Evolutionary conservation across 352 stramenopile genomes (phyloP).

Genomic region (Aphanomyces astaci): DNA sequence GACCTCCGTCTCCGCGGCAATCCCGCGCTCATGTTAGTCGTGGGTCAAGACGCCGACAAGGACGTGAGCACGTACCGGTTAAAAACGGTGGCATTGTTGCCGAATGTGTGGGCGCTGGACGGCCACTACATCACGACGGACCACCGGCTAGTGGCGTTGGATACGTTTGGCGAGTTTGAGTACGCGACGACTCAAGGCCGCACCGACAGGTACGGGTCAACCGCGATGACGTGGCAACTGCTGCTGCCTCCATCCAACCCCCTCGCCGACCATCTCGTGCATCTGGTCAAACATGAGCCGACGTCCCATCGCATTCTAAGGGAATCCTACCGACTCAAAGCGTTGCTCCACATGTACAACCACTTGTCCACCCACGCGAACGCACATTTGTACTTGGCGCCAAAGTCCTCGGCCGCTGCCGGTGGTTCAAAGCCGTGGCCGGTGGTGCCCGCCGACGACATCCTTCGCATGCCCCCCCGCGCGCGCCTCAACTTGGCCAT

Average conservation of each 20-base stretch:
- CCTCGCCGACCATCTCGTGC: background rate
- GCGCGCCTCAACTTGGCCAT: constrained; percentile 33
- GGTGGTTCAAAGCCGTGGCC: constrained; percentile 35
- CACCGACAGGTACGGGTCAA: constrained; percentile 7
- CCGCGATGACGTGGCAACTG: background rate
- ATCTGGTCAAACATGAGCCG: background rate
- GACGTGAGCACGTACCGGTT: constrained; percentile 31
- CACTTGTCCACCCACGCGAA: constrained; percentile 42
- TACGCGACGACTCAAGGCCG: background rate
- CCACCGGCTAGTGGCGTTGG: constrained; percentile 36
- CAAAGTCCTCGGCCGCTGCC: constrained; percentile 15
- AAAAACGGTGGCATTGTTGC: constrained; percentile 41
- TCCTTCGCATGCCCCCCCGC: constrained; percentile 29
- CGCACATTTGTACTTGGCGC: constrained; percentile 35
- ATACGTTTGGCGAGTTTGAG: constrained; percentile 37
- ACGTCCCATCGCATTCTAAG: background rate
- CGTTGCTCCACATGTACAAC: constrained; percentile 42
- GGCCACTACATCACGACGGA: constrained; percentile 41
- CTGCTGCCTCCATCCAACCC: background rate
- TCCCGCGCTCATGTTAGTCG: constrained; percentile 25
- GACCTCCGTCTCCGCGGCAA: constrained; percentile 44
- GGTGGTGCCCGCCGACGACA: constrained; percentile 28
- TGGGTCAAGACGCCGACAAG: constrained; percentile 8
- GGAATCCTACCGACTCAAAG: constrained; percentile 37
- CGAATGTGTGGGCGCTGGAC: constrained; percentile 52